Percentiles rank a stretch among this genome's conserved stretches.
Evolutionary conservation across 257 asterid genomes (phyloP).

Genomic region (Penstemon newberryi): DNA sequence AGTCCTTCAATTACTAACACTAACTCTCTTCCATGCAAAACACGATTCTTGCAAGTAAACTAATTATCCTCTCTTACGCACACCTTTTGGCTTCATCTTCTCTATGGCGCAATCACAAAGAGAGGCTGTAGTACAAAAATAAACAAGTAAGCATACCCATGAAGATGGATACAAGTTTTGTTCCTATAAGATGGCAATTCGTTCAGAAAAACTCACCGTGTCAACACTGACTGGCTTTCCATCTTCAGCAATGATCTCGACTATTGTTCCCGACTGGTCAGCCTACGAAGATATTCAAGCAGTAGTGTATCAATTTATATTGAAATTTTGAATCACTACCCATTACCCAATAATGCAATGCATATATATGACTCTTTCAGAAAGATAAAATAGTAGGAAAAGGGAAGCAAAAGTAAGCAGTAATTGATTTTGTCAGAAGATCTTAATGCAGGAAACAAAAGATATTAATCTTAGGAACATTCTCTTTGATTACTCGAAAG

Average conservation of each 20-base stretch:
- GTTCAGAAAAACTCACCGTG: constrained; percentile 52
- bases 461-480: too few relatives aligned
- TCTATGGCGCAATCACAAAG: constrained; percentile 69
- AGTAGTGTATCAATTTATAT: not conserved
- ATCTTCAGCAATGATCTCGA: constrained; percentile 56
- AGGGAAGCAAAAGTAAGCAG: not conserved
- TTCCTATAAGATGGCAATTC: not conserved
- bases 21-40: constrained; percentile 29
- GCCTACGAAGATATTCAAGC: constrained; percentile 28
- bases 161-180: not conserved
- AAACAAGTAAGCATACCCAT: constrained; percentile 19
- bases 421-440: not conserved
- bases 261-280: constrained; percentile 57
- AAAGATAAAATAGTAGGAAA: not conserved
- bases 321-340: too few relatives aligned
- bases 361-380: too few relatives aligned
- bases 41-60: constrained; percentile 16
- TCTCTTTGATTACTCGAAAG: too few relatives aligned
- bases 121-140: constrained; percentile 59
- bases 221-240: constrained; percentile 61
- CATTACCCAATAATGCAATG: too few relatives aligned
- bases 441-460: not conserved
- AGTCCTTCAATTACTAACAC: constrained; percentile 22
- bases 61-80: constrained; percentile 29
- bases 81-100: constrained; percentile 18